These are phyloP conservation scores for Primulina tabacum DNA, from an alignment of 257 asterid genomes.

Conservation along the genomic window DNA sequence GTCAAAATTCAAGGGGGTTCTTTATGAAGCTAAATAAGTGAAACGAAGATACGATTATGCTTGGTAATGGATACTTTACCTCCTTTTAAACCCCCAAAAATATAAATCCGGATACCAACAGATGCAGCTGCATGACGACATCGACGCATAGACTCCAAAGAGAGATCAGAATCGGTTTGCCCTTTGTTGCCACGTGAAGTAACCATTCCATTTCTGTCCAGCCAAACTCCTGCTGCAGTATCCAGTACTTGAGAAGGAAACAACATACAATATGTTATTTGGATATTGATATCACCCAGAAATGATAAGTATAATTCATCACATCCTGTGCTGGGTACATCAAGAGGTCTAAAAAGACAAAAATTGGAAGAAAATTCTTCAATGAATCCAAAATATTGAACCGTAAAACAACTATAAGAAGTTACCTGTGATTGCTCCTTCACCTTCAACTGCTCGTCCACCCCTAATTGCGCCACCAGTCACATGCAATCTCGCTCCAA, in stretches of 20 bases:
- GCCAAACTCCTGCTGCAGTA: slow-evolving; percentile 99
- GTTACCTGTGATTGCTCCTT: slow-evolving; percentile 82
- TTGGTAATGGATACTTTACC: slow-evolving; percentile 44
- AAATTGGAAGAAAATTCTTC: not conserved
- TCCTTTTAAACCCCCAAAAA: slow-evolving; percentile 91
- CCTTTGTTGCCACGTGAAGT: slow-evolving; percentile 61
- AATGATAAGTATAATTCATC: not conserved
- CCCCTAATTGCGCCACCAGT: slow-evolving; percentile 98
- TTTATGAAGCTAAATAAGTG: slow-evolving; percentile 13
- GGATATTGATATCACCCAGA: not conserved
- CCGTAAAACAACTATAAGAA: slow-evolving; percentile 17
- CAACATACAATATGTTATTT: not conserved
- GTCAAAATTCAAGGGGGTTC: slow-evolving; percentile 2
- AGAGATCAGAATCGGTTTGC: slow-evolving; percentile 59
- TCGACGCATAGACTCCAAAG: slow-evolving; percentile 79
- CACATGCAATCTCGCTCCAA: slow-evolving; percentile 95
- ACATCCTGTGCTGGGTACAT: not conserved
- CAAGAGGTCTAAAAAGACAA: not conserved
- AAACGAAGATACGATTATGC: slow-evolving; percentile 10
- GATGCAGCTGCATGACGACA: slow-evolving; percentile 99
- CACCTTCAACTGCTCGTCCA: slow-evolving; percentile 93
- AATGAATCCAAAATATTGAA: slow-evolving; percentile 23
- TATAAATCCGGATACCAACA: slow-evolving; percentile 79
- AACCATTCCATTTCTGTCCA: slow-evolving; percentile 83
- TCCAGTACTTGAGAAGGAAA: slow-evolving; percentile 64